A percentile compares a stretch with the other conserved stretches of the same genome.
These are phyloP conservation scores for Fusarium incarnatum DNA, from an alignment of 2,329 filamentous ascomycete species.

Conservation along the genomic window DNA sequence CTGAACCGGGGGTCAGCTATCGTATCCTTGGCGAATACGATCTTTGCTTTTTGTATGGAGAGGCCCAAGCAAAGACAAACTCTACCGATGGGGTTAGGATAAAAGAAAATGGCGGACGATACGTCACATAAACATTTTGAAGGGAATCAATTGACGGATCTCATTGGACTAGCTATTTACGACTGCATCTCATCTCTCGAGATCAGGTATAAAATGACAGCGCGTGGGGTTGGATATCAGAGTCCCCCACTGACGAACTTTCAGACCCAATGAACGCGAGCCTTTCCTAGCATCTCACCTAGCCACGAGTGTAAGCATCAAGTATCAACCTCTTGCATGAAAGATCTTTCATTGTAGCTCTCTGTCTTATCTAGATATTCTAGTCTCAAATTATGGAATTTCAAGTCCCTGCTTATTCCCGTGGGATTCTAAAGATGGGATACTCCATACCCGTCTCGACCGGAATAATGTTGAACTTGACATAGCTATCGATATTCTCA, in stretches of 20 bases:
- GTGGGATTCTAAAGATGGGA: constrained; percentile 9
- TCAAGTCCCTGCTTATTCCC: not conserved
- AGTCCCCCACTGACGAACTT: not conserved
- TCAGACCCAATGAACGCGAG: not conserved
- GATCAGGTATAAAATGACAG: not conserved
- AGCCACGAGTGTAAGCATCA: accelerated
- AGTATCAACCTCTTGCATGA: not conserved
- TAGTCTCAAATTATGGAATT: not conserved
- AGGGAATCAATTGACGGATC: too few relatives aligned
- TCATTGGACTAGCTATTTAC: not conserved
- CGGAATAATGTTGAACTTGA: constrained; percentile 20
- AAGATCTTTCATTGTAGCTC: accelerated
- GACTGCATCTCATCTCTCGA: not conserved
- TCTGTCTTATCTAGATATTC: not conserved
- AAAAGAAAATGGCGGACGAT: not conserved
- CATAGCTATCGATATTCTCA: constrained; percentile 26
- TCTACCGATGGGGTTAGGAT: not conserved
- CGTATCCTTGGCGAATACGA: not conserved
- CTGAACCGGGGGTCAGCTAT: not conserved
- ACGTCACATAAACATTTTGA: too few relatives aligned
- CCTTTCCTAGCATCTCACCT: too few relatives aligned
- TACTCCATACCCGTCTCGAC: constrained; percentile 14
- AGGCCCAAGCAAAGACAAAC: not conserved
- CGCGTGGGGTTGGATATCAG: not conserved
- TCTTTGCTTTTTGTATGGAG: not conserved